Percentiles rank a stretch among this genome's conserved stretches.
These are phyloP conservation scores for Phytophthora agathidicida DNA, from an alignment of 352 stramenopile species.

Conservation along the genomic window DNA sequence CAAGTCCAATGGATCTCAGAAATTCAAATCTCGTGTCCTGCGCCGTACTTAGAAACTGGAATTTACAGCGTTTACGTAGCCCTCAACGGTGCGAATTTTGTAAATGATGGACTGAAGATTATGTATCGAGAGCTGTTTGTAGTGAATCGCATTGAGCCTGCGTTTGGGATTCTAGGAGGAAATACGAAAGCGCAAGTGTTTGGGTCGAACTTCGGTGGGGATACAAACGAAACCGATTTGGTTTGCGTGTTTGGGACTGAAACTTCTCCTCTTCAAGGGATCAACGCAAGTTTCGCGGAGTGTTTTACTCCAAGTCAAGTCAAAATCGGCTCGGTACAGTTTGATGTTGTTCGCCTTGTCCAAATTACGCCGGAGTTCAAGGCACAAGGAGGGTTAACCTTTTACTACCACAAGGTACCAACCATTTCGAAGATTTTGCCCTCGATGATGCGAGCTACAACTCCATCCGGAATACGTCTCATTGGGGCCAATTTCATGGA, in stretches of 20 bases:
- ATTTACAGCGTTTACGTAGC: conserved; percentile 53
- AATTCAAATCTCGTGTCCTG: conserved; percentile 40
- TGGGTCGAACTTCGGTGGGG: conserved; percentile 27
- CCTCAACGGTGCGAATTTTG: conserved; percentile 51
- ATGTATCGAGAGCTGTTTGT: conserved; percentile 47
- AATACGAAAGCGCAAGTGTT: conserved; percentile 42
- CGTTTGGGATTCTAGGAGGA: conserved; percentile 50
- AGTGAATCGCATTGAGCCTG: conserved; percentile 41
- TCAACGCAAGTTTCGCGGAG: conserved; percentile 28
- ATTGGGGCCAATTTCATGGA: conserved; percentile 46
- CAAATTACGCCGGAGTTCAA: conserved; percentile 3
- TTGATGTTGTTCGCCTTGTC: conserved; percentile 25
- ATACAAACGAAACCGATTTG: conserved; percentile 22
- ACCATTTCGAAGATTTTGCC: conserved; percentile 19
- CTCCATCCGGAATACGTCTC: conserved; percentile 15
- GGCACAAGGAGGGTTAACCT: neutral
- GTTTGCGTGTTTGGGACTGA: conserved; percentile 42
- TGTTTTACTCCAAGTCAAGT: conserved; percentile 28
- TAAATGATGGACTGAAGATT: conserved; percentile 43
- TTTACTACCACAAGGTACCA: conserved; percentile 28
- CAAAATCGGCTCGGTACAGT: conserved; percentile 11
- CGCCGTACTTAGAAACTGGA: conserved; percentile 37
- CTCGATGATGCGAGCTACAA: conserved; percentile 18
- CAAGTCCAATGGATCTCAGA: conserved; percentile 36
- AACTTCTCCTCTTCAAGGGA: conserved; percentile 17